phyloP scores from a whole-genome alignment of 176 grass and related monocot species.

The Zizania latifolia region DNA sequence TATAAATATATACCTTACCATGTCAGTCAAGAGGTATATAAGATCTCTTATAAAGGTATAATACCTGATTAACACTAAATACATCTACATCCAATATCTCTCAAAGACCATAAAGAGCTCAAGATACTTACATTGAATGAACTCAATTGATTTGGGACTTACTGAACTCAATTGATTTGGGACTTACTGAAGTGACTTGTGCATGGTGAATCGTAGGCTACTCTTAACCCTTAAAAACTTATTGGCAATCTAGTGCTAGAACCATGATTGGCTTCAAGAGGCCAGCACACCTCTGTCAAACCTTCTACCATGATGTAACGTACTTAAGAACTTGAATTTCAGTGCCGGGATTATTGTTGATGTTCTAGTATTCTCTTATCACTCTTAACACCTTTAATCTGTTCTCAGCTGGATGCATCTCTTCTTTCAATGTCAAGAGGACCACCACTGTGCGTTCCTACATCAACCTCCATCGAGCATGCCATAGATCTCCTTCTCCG shows the following conservation, averaged over 20 bases:
- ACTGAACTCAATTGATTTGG: neutral
- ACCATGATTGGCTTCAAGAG: neutral
- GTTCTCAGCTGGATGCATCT: slow-evolving; percentile 62
- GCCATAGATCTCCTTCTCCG: slow-evolving; percentile 68
- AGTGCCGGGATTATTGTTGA: neutral
- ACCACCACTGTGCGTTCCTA: slow-evolving; percentile 55
- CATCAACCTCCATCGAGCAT: slow-evolving; percentile 55
- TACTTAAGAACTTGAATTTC: neutral
- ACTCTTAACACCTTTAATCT: neutral
- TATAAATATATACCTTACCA: neutral
- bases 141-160: no score
- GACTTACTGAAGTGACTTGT: neutral
- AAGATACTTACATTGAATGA: no score
- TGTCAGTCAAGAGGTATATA: no score
- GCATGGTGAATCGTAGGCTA: neutral
- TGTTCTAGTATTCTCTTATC: neutral
- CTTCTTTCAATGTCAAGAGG: slow-evolving; percentile 58
- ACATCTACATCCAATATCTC: no score
- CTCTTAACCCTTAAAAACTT: neutral
- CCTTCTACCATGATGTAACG: neutral
- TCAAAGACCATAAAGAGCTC: no score
- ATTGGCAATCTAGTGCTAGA: neutral
- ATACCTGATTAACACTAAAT: no score
- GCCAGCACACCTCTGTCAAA: neutral
- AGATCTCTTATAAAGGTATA: no score